Percentiles rank a stretch among this genome's conserved stretches.
Conservation (phyloP, 2,329 filamentous ascomycete genomes). For the Nigrospora sphaerica region DNA sequence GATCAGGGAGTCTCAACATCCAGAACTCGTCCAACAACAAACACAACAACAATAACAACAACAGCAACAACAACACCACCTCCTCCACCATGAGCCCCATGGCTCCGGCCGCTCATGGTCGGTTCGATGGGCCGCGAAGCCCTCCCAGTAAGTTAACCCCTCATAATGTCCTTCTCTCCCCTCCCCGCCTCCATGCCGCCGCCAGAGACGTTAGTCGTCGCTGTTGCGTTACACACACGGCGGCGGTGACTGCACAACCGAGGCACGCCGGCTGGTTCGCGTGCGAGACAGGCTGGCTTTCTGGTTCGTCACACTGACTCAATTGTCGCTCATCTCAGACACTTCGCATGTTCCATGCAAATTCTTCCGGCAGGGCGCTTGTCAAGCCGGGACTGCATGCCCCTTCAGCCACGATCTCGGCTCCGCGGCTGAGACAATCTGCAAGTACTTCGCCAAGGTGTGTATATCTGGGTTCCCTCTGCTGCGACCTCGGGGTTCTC, state of each 20-base stretch:
- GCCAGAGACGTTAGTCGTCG: not conserved
- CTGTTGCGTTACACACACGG: not conserved
- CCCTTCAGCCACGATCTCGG: conserved; percentile 94
- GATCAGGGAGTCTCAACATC: conserved; percentile 51
- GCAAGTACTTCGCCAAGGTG: conserved; percentile 99
- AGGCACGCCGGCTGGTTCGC: too few relatives aligned
- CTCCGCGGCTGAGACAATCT: conserved; percentile 76
- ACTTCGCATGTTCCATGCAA: conserved; percentile 98
- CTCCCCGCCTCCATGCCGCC: not conserved
- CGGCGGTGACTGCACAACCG: not conserved
- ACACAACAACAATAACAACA: not conserved
- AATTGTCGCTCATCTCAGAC: conserved; percentile 44
- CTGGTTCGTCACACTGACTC: not conserved
- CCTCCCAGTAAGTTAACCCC: conserved; percentile 47
- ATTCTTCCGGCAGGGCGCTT: conserved; percentile 95
- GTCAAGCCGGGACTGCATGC: conserved; percentile 91
- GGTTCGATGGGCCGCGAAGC: conserved; percentile 55
- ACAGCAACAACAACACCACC: conserved; percentile 23
- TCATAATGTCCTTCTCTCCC: not conserved
- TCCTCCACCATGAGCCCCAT: conserved; percentile 27
- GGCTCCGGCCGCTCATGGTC: conserved; percentile 22
- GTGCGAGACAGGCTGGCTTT: not conserved
- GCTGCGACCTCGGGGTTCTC: not conserved
- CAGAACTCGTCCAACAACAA: conserved; percentile 5
- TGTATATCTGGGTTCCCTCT: conserved; percentile 12